Base-by-base conservation (phyloP, 2,329 filamentous ascomycete genomes). In the Cladophialophora chaetospira region DNA sequence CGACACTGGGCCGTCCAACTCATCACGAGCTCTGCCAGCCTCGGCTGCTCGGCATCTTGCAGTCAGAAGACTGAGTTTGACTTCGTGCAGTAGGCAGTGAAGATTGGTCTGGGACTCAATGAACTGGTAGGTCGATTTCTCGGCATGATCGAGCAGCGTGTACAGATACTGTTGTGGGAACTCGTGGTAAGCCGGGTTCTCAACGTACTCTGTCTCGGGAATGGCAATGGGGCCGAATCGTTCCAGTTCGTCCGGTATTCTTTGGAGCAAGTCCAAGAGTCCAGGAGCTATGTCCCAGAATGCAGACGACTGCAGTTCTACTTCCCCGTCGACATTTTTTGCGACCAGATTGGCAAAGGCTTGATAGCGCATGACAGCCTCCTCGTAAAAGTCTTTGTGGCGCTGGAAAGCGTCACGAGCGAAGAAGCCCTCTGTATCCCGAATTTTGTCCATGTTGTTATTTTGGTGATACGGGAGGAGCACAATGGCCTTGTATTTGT, bases 221-320 rank as follows among this genome's bases (percentile, higher is more conserved):
- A 97, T 91, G 65, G 88, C 83, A 45, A 96, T 82, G 23, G 82
- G 69, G 21, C 73, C 65, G 15, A 57, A 25, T 3, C 56, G 38
- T 19, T 56, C 38, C 26, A 60, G 8, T 54, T 58, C 35, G 65
- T 80, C 73, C 2, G 56, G 53, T 23, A 66, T 51, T 66, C 88
- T 88, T 58, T 96, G 89, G 9, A 96, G 81, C 44, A 97, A 78
- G 13, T 86, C 81, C 23, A 88, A 80, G 0, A 99, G 80, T 3
- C 87, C 85, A 2, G 94, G 94, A 1, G 92, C 93, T 67, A 97
- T 96, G 69, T 99, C 94, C 94, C 94, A 99, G 71, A 97, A 99
- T 0, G 93, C 92, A 8, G 88, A 92, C 2, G 97, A 82, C 73
- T 97, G 94, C 53, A 91, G 84, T 70, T 97, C 91, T 9, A 97